Evolutionary conservation across 306 rosid genomes (phyloP), one percentile per base, ranked within the genome.

Genomic region (Alnus glutinosa): DNA sequence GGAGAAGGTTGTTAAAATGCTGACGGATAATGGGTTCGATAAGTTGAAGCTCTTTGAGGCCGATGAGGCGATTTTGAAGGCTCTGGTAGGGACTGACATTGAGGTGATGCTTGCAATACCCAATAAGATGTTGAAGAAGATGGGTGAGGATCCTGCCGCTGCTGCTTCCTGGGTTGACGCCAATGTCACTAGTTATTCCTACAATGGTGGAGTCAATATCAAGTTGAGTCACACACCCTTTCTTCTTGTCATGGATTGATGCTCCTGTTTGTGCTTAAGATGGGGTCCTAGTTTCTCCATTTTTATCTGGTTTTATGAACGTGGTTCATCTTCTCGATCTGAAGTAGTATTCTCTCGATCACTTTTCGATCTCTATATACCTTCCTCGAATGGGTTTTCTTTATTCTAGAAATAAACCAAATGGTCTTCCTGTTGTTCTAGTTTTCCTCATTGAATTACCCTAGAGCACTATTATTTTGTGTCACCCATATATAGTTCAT

Each of bases 31-130:
- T 78, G 96, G 97, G 75, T 84, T 95, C 70, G 69, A 71, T 9
- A 90, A 88, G 73, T 58, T 95, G 82, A 95, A 95, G 85, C 79
- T 95, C 55, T 95, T 95, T 36, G 98, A 95, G 77, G 97, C 97
- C 0, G 98, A 95, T 4, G 96, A 88, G 72, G 82, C 79, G 84
- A 91, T 95, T 52, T 83, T 95, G 87, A 87, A 81, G 28, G 97
- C 98, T 51, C 87, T 95, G 0, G 78, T 79, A 9, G 98, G 98
- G 66, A 87, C 91, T 78, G 80, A 88, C 15, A 90, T 95, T 47
- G 98, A 95, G 55, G 90, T 95, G 18, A 95, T 95, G 98, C 66
- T 95, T 42, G 98, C 94, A 3, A 78, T 95, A 13, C 98, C 97
- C 19, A 95, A 95, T 80, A 70, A 55, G 61, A 87, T 92, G 98